Conservation (phyloP, 2,329 filamentous ascomycete genomes). For the Colletotrichum abscissum region DNA sequence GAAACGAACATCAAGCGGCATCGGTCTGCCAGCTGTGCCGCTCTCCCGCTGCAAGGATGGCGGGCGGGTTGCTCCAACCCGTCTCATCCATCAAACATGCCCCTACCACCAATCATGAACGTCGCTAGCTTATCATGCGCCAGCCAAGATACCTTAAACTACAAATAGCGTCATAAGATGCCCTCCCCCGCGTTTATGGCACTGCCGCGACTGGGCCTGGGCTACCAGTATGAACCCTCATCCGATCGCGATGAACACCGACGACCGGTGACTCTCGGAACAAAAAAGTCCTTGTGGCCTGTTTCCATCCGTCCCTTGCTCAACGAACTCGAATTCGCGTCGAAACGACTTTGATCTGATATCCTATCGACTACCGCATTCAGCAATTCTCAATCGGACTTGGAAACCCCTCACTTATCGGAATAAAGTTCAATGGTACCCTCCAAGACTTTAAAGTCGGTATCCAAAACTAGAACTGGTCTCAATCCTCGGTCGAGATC, state of each 20-base stretch:
- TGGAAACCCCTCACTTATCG: background rate
- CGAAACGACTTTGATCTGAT: background rate
- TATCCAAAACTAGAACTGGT: constrained; percentile 24
- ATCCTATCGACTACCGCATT: background rate
- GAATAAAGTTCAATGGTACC: constrained; percentile 19
- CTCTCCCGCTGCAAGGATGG: constrained; percentile 22
- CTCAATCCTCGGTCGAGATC: constrained; percentile 41
- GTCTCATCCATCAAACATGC: background rate
- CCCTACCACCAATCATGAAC: constrained; percentile 10
- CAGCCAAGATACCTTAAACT: background rate
- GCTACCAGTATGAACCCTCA: background rate
- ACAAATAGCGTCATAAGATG: constrained; percentile 26
- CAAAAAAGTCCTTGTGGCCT: background rate
- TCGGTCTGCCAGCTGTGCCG: background rate
- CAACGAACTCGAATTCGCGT: background rate
- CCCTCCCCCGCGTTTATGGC: constrained; percentile 18
- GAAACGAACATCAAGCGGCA: background rate
- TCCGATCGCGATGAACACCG: background rate
- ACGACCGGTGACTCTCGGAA: background rate
- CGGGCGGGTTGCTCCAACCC: background rate
- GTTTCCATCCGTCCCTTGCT: background rate
- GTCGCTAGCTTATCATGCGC: constrained; percentile 18
- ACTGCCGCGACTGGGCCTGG: constrained; percentile 9
- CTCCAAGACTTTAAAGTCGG: constrained; percentile 10
- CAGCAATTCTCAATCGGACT: background rate